A percentile compares a stretch with the other conserved stretches of the same genome.
Evolutionary conservation across 2,329 filamentous ascomycete species (phyloP).

Genomic region (Diaporthe longicolla): DNA sequence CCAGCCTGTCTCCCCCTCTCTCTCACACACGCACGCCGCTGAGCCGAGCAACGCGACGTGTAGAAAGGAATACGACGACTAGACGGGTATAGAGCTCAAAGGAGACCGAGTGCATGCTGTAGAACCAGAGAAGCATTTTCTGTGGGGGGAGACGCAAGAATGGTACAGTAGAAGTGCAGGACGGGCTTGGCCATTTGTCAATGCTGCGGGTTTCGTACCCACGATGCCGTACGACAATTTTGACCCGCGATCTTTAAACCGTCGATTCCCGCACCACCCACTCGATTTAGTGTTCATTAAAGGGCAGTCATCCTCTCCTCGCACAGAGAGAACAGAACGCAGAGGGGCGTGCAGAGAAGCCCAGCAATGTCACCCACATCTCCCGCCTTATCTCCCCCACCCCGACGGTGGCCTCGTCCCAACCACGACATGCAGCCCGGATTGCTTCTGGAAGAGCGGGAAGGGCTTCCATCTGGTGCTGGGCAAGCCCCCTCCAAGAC

Average conservation of each 20-base stretch:
- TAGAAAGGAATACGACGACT: neutral
- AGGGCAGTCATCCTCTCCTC: constrained; percentile 26
- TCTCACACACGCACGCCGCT: neutral
- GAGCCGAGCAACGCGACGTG: neutral
- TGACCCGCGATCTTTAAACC: constrained; percentile 22
- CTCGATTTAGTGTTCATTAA: constrained; percentile 18
- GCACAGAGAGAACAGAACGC: neutral
- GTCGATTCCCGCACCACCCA: constrained; percentile 37
- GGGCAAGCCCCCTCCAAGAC: constrained; percentile 6
- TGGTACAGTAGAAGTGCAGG: neutral
- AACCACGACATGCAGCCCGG: constrained; percentile 4
- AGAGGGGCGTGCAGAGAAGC: neutral
- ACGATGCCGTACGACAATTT: constrained; percentile 23
- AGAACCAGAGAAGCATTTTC: neutral
- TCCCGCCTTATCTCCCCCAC: constrained; percentile 25
- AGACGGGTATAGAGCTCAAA: neutral
- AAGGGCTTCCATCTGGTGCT: constrained; percentile 29
- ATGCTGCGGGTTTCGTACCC: constrained; percentile 3
- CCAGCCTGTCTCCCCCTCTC: neutral
- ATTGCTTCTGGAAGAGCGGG: constrained; percentile 35
- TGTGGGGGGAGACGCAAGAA: neutral
- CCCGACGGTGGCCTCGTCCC: neutral
- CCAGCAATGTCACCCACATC: constrained; percentile 21
- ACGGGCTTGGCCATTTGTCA: neutral
- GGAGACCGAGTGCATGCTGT: neutral